Evolutionary conservation across 805 yeast species (phyloP), one percentile per base, ranked within the genome.

Genomic region (Sugiyamaella smithiae): DNA sequence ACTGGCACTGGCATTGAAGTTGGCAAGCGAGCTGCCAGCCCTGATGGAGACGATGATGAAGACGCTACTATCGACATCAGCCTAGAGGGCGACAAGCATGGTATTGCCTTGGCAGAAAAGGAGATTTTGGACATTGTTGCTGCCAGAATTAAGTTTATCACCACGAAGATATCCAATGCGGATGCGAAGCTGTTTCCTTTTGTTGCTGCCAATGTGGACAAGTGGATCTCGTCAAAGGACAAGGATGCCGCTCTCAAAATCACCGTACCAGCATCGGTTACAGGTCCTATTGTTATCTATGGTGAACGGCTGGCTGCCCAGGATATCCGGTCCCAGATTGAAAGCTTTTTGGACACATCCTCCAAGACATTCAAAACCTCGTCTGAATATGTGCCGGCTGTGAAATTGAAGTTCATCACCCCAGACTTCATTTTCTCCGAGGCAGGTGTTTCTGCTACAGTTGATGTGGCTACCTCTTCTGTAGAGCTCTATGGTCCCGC

Each of bases 11-110:
- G 75, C 57, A 80, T 90, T 57, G 86, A 86, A 59, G 82, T 90
- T 59, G 84, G 26, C 54, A 53, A 49, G 40, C 12, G 26, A 12
- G 49, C 33, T 20, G 48, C n/a, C n/a, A 64, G 23, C 9, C 62
- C 31, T 44, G 70, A 74, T 33, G 73, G 64, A 31, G 78, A 73
- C 48, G 82, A 77, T 26, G 84, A 78, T 50, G 88, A 82, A 54
- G 83, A 83, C 31, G 78, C 73, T 42, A 64, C 77, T n/a, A 74
- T 85, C 26, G 71, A 73, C 28, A 83, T 90, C 47, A 69, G 80
- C 23, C 71, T 90, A 48, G 84, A 80, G 52, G 98, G 97, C 69
- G 95, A 89, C 62, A 76, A 78, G 52, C 95, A 86, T 63, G 89
- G 96, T 48, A 85, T 86, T 57, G 77, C 75, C 54, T 74, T 75